phyloP scores from a whole-genome alignment of 768 basidiomycete species.

The Tylopilus vinaceipallidus region DNA sequence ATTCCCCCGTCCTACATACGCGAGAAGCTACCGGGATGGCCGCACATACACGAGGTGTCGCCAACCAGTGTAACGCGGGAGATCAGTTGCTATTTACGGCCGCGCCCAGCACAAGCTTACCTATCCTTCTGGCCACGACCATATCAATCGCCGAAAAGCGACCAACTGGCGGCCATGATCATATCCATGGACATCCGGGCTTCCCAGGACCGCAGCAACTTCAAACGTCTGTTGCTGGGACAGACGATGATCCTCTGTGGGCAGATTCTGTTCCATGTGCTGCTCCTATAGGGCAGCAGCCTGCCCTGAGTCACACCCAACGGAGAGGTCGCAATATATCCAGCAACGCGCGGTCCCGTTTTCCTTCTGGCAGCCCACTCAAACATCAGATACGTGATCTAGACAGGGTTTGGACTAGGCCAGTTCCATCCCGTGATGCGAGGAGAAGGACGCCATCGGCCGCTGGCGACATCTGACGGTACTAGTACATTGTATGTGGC shows the following conservation, averaged over 20 bases:
- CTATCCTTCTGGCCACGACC: neutral
- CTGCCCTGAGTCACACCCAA: neutral
- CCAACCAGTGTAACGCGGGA: slow-evolving; percentile 12
- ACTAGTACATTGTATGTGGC: slow-evolving; percentile 8
- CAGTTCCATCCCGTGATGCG: slow-evolving; percentile 23
- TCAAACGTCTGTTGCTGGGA: slow-evolving; percentile 5
- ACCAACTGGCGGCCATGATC: neutral
- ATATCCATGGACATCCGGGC: slow-evolving; percentile 27
- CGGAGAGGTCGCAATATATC: slow-evolving; percentile 14
- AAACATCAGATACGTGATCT: slow-evolving; percentile 18
- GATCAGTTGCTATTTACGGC: slow-evolving; percentile 12
- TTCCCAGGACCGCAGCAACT: slow-evolving; percentile 24
- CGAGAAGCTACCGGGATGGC: slow-evolving; percentile 8
- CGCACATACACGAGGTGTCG: slow-evolving; percentile 8
- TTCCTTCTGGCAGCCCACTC: slow-evolving; percentile 20
- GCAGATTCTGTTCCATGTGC: slow-evolving; percentile 5
- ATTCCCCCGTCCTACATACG: slow-evolving; percentile 29
- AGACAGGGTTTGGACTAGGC: slow-evolving; percentile 24
- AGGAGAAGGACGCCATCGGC: slow-evolving; percentile 34
- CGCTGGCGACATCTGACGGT: slow-evolving; percentile 30
- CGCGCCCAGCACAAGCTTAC: slow-evolving; percentile 5
- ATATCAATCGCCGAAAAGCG: slow-evolving; percentile 12
- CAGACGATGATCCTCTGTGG: slow-evolving; percentile 4
- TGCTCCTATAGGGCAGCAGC: slow-evolving; percentile 1
- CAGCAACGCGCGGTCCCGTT: slow-evolving; percentile 9